These are phyloP conservation scores for Chaetothyriales sp. DNA, from an alignment of 2,329 filamentous ascomycete species.

Conservation along the genomic window DNA sequence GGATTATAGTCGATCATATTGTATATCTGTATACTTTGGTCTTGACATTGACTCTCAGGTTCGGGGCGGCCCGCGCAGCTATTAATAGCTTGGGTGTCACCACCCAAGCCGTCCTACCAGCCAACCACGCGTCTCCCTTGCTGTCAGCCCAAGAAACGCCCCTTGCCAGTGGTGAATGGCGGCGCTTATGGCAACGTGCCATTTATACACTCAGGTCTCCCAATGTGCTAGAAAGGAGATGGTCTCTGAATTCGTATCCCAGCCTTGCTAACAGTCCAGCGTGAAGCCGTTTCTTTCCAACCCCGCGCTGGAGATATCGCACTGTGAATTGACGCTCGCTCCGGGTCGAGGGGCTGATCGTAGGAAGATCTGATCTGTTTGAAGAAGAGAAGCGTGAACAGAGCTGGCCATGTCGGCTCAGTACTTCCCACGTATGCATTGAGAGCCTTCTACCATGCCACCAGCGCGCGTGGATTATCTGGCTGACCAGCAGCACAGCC, in stretches of 20 bases:
- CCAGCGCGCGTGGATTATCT: not conserved
- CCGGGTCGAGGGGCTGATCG: not conserved
- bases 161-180: not conserved
- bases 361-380: not conserved
- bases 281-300: not conserved
- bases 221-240: not conserved
- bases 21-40: too few relatives aligned
- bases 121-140: not conserved
- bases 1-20: too few relatives aligned
- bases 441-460: not conserved
- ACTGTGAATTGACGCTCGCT: not conserved
- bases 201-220: not conserved
- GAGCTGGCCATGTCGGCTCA: not conserved
- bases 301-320: too few relatives aligned
- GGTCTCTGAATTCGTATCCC: not conserved
- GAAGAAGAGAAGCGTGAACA: not conserved
- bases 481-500: not conserved
- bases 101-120: not conserved
- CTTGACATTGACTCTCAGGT: not conserved
- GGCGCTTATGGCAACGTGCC: not conserved
- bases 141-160: not conserved
- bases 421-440: not conserved
- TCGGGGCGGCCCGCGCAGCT: not conserved
- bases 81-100: not conserved
- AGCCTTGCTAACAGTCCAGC: not conserved